These are phyloP conservation scores for Cercospora canescens DNA, from an alignment of 2,329 filamentous ascomycete genomes.

Conservation along the genomic window DNA sequence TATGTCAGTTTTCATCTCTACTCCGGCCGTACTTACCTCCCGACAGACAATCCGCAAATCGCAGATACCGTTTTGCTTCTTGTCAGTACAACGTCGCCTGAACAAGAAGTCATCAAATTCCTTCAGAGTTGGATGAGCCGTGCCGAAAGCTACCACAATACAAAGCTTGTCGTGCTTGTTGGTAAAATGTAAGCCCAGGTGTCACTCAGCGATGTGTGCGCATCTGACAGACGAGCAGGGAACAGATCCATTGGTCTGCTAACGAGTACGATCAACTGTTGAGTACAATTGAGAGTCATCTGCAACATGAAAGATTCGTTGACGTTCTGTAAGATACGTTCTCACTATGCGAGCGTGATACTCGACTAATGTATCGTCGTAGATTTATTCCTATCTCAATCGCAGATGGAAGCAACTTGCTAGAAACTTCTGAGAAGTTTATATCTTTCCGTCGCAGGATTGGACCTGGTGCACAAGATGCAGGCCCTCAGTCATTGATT, in stretches of 20 bases:
- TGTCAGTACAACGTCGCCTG: not conserved
- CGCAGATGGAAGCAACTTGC: not conserved
- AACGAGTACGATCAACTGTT: not conserved
- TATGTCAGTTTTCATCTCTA: not conserved
- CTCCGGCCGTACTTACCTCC: not conserved
- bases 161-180: constrained; percentile 1
- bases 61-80: constrained; percentile 1
- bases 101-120: not conserved
- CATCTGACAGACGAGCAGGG: constrained; percentile 1
- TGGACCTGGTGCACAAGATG: not conserved
- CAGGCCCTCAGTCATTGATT: not conserved
- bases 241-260: not conserved
- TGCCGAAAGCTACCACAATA: not conserved
- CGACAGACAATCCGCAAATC: not conserved
- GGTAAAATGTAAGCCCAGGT: not conserved
- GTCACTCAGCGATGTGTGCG: not conserved
- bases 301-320: not conserved
- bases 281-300: not conserved
- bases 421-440: not conserved
- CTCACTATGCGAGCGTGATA: not conserved
- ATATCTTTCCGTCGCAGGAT: not conserved
- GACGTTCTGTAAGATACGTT: constrained; percentile 5
- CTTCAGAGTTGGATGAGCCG: not conserved
- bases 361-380: not conserved
- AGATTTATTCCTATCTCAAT: constrained; percentile 6